Conservation (phyloP, 2,329 filamentous ascomycete genomes). For the Phymatotrichopsis omnivora region DNA sequence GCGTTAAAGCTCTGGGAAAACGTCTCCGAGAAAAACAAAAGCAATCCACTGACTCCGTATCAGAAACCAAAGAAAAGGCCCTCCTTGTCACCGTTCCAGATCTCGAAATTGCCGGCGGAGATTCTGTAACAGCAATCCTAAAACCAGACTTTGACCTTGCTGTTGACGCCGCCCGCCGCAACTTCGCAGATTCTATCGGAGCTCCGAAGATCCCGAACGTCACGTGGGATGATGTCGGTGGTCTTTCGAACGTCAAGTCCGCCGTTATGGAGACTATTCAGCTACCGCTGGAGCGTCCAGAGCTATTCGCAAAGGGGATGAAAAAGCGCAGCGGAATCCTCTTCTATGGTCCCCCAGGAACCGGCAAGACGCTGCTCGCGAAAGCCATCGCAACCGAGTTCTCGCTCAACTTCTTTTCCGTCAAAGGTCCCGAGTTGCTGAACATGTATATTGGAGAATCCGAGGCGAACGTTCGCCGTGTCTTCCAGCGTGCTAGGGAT, state of each 20-base stretch:
- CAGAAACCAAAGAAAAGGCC: slow-evolving; percentile 14
- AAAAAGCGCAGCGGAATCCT: slow-evolving; percentile 92
- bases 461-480: slow-evolving; percentile 79
- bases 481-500: slow-evolving; percentile 79
- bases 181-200: slow-evolving; percentile 94
- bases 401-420: slow-evolving; percentile 86
- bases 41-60: slow-evolving; percentile 34
- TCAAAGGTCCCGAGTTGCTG: slow-evolving; percentile 82
- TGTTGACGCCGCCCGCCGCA: slow-evolving; percentile 90
- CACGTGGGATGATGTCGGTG: slow-evolving; percentile 90
- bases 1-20: slow-evolving; percentile 62
- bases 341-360: slow-evolving; percentile 85
- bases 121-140: slow-evolving; percentile 59
- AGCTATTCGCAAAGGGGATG: slow-evolving; percentile 93
- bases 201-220: slow-evolving; percentile 98
- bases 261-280: slow-evolving; percentile 97
- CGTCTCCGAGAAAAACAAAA: slow-evolving; percentile 34
- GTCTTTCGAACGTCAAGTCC: slow-evolving; percentile 86
- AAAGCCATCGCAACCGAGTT: slow-evolving; percentile 92
- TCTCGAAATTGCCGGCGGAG: slow-evolving; percentile 77
- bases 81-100: slow-evolving; percentile 58
- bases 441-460: slow-evolving; percentile 97
- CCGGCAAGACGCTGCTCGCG: slow-evolving; percentile 82
- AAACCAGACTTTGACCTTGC: slow-evolving; percentile 82
- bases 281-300: slow-evolving; percentile 77